These are phyloP conservation scores for Gigaspora rosea DNA, from an alignment of 192 early-diverging fungal genomes.

Conservation along the genomic window DNA sequence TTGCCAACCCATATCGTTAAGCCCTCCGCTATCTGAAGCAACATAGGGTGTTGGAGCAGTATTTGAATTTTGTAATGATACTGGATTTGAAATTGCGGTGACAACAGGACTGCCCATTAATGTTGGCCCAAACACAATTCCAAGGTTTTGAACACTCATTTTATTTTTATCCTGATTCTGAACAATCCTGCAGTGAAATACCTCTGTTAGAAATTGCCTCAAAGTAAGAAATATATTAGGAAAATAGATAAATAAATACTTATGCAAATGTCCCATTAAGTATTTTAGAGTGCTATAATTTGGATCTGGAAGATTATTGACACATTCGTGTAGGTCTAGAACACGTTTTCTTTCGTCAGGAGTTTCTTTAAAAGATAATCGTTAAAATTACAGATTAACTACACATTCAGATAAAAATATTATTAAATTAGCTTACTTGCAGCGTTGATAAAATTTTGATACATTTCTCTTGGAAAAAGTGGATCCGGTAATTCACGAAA, in stretches of 20 bases:
- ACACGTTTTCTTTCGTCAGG: conserved; percentile 66
- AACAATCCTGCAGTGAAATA: conserved; percentile 60
- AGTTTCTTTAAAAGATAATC: conserved; percentile 44
- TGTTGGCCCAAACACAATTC: conserved; percentile 94
- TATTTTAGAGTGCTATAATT: conserved; percentile 84
- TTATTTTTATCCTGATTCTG: conserved; percentile 76
- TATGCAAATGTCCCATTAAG: conserved; percentile 79
- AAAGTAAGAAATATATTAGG: neutral
- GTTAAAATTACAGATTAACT: neutral
- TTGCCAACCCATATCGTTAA: conserved; percentile 58
- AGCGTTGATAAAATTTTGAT: conserved; percentile 69
- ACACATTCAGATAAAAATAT: conserved; percentile 10
- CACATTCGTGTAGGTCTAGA: conserved; percentile 68
- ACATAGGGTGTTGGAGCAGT: neutral
- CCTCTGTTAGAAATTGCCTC: neutral
- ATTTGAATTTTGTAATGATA: neutral
- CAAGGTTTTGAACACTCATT: conserved; percentile 86
- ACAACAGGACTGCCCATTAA: conserved; percentile 46
- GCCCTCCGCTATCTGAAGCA: neutral
- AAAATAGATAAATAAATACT: conserved; percentile 47
- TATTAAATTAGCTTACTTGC: conserved; percentile 54
- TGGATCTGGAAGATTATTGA: conserved; percentile 76
- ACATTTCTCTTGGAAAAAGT: conserved; percentile 69
- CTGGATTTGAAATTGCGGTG: neutral
- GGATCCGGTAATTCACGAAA: conserved; percentile 94